A percentile compares a stretch with the other conserved stretches of the same genome.
Evolutionary conservation across 140 eudicot species (phyloP).

Genomic region (Stevia rebaudiana): DNA sequence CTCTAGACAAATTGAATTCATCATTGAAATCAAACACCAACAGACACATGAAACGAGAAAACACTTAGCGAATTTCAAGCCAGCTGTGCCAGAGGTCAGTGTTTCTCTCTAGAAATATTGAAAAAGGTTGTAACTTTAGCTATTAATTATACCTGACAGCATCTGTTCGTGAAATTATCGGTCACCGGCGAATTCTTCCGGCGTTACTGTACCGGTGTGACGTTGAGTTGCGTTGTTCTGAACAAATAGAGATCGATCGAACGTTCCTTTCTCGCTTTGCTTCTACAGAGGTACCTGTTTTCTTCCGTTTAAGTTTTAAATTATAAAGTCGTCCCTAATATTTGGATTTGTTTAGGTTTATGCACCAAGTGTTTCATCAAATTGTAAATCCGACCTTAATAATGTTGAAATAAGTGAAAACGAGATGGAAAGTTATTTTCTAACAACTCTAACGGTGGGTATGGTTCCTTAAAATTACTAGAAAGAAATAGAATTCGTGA

Average conservation of each 20-base stretch:
- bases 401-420: background rate
- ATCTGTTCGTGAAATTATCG: conserved; percentile 6
- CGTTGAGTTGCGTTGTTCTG: conserved; percentile 5
- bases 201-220: conserved; percentile 10
- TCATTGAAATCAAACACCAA: conserved; percentile 1
- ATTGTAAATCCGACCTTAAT: background rate
- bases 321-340: background rate
- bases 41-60: background rate
- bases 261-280: conserved; percentile 37
- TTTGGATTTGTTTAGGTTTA: background rate
- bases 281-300: conserved; percentile 33
- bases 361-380: background rate
- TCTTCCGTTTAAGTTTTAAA: conserved; percentile 3
- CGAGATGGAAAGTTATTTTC: too few relatives aligned
- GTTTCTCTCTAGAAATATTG: conserved; percentile 19
- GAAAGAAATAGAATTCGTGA: too few relatives aligned
- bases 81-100: conserved; percentile 8
- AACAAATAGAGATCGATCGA: conserved; percentile 36
- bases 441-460: too few relatives aligned
- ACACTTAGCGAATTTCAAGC: conserved; percentile 5
- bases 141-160: conserved; percentile 23
- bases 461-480: too few relatives aligned
- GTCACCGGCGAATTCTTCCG: background rate
- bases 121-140: background rate
- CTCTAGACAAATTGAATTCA: conserved; percentile 21